phyloP scores from a whole-genome alignment of 2,329 filamentous ascomycete genomes.

The Aspergillus sp. region DNA sequence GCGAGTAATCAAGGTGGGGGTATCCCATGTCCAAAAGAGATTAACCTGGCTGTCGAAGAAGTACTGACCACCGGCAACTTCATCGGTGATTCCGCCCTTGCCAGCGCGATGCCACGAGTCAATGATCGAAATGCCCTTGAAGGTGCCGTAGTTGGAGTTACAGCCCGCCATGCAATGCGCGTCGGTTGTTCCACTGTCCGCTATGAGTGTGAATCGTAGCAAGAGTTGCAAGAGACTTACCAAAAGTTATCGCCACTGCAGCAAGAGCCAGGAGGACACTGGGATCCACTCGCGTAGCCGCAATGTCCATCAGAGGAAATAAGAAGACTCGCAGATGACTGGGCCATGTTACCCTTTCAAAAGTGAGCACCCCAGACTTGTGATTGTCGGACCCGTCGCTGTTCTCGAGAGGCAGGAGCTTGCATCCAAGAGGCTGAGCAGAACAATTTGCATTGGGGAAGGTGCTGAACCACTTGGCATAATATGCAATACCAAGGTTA shows the following conservation, averaged over 20 bases:
- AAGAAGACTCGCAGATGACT: too few relatives aligned
- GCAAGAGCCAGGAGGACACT: constrained; percentile 27
- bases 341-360: constrained; percentile 29
- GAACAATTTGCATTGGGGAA: constrained; percentile 45
- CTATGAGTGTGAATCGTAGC: too few relatives aligned
- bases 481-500: constrained; percentile 65
- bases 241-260: too few relatives aligned
- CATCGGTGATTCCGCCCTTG: constrained; percentile 52
- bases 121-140: constrained; percentile 46
- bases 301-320: constrained; percentile 34
- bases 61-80: constrained; percentile 58
- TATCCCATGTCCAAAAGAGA: constrained; percentile 73
- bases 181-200: constrained; percentile 27
- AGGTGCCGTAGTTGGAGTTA: constrained; percentile 34
- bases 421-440: constrained; percentile 52
- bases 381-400: constrained; percentile 57
- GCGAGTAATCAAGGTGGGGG: constrained; percentile 51
- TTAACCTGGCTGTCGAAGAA: constrained; percentile 58
- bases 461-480: constrained; percentile 63
- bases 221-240: too few relatives aligned
- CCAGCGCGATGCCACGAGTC: constrained; percentile 56
- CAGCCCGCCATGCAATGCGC: constrained; percentile 30
- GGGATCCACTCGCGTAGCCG: constrained; percentile 21
- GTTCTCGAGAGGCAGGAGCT: constrained; percentile 56
- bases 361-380: constrained; percentile 49